phyloP scores from a whole-genome alignment of 257 asterid species.

The Vinca minor region DNA sequence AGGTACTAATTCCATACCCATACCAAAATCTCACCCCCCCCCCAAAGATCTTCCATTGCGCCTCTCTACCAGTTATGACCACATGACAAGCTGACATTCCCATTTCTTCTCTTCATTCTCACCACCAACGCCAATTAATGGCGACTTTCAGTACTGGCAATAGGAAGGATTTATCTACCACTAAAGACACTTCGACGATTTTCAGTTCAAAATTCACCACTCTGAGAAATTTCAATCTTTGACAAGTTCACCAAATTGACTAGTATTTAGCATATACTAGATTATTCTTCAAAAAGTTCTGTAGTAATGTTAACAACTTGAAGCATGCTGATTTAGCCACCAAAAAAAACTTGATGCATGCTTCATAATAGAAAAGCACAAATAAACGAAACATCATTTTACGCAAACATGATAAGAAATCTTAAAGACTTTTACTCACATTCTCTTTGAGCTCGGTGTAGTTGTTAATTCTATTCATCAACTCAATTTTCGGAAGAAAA shows the following conservation, averaged over 20 bases:
- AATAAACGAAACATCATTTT: neutral
- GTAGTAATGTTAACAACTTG: neutral
- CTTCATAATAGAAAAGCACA: neutral
- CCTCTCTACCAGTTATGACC: neutral
- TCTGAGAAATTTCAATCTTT: neutral
- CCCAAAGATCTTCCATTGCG: too few species aligned
- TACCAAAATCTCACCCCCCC: too few species aligned
- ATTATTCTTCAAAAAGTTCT: conserved; percentile 5
- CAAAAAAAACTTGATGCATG: too few species aligned
- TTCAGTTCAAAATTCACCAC: neutral
- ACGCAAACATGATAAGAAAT: neutral
- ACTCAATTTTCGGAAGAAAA: conserved; percentile 85
- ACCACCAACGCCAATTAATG: too few species aligned
- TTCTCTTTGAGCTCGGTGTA: conserved; percentile 74
- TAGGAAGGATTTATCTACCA: neutral
- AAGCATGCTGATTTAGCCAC: too few species aligned
- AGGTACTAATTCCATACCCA: too few species aligned
- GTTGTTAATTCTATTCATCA: conserved; percentile 71
- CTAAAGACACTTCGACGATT: neutral
- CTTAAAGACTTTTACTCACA: conserved; percentile 27
- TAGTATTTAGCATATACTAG: neutral
- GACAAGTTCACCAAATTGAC: neutral
- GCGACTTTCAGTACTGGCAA: neutral
- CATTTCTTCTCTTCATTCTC: neutral
- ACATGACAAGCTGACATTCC: neutral